These are phyloP conservation scores for Hortiboletus campestris DNA, from an alignment of 768 basidiomycete genomes.

Conservation along the genomic window DNA sequence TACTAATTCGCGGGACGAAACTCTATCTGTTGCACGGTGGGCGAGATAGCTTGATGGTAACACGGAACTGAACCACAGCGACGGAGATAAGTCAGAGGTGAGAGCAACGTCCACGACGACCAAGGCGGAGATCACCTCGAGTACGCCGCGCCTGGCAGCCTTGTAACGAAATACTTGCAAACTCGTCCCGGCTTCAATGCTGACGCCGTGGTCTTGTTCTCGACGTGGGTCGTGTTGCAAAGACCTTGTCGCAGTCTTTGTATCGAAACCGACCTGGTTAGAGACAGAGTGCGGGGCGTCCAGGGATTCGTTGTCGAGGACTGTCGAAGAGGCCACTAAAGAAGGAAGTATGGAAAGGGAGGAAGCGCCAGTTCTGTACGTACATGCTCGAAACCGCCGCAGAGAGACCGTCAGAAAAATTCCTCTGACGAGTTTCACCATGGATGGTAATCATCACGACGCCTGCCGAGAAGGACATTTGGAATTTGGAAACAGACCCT, in stretches of 20 bases:
- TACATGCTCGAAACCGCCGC: constrained; percentile 12
- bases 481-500: neutral
- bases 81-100: constrained; percentile 23
- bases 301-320: neutral
- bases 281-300: neutral
- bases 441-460: neutral
- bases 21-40: neutral
- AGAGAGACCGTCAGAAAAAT: constrained; percentile 11
- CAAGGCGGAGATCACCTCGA: neutral
- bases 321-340: neutral
- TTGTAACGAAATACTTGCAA: constrained; percentile 11
- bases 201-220: constrained; percentile 14
- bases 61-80: constrained; percentile 17
- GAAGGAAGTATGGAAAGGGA: neutral
- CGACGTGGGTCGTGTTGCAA: constrained; percentile 7
- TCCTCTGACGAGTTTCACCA: constrained; percentile 21
- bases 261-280: constrained; percentile 1
- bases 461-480: constrained; percentile 8
- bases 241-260: constrained; percentile 4
- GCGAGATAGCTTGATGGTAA: neutral
- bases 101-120: constrained; percentile 13
- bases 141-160: constrained; percentile 6
- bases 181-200: constrained; percentile 3
- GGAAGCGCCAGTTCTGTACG: constrained; percentile 3
- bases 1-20: neutral